Base-by-base conservation (phyloP, 192 early-diverging fungal genomes). In the Coemansia sp. region DNA sequence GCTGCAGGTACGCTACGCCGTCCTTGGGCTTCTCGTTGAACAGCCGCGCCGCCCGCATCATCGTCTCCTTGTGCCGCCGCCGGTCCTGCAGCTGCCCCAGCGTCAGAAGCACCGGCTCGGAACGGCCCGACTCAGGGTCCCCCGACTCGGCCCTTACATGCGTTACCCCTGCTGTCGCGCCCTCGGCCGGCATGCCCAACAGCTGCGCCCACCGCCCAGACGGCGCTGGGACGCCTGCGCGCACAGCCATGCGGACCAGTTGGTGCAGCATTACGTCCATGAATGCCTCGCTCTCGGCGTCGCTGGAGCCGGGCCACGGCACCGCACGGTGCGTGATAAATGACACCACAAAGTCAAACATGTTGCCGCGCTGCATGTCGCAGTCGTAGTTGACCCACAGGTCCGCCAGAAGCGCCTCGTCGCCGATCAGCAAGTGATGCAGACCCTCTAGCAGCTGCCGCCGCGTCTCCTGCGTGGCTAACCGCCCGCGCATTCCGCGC, bases 301-400 rank as follows among this genome's bases (percentile, higher is more conserved):
- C 57, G 32, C 53, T 44, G 28, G 50, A 31, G 9, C 63, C 64
- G 14, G 56, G 53, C 71, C 71, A 74, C 3, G 80, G 74, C 10
- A 82, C 56, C 3, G 80, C 66, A 14, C 71, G 67, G 27, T 64
- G 71, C 7, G 72, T 58, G 19, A 76, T 27, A 58, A 77, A 67
- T 32, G 69, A 61, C 11, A 70, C 59, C 24, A 73, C 40, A 57
- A 73, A 73, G 62, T 96, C 92, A 84, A 91, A 98, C 50, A 98
- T 77, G 71, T 97, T 89, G 42, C 87, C 85, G 40, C 86, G 85
- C 32, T 87, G 80, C 60, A 91, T 54, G 59, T 95, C 90, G 54
- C 92, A 91, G 71, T 99, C 97, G 69, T 91, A 97, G 70, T 95
- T 93, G 52, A 94, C 85, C 88, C 94, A 99, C 31, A 99, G 80